Conservation (phyloP, 2,329 filamentous ascomycete genomes). For the Colletotrichum nymphaeae region DNA sequence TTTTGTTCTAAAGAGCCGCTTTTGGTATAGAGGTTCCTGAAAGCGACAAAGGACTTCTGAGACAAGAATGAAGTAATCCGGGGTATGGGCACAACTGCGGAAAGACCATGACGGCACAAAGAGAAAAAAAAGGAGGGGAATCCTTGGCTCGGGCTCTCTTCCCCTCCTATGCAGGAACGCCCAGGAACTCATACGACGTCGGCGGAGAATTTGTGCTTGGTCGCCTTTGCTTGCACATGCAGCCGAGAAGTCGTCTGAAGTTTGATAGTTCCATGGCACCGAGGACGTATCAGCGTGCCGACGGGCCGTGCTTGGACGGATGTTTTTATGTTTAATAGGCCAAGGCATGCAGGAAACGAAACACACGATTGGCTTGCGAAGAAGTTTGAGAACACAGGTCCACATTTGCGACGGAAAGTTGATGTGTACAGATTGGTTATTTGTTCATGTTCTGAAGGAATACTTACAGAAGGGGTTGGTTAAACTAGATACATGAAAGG, state of each 20-base stretch:
- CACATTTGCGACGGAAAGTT: background rate
- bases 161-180: background rate
- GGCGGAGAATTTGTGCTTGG: background rate
- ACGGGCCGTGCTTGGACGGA: background rate
- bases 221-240: background rate
- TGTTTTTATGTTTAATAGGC: background rate
- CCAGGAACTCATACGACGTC: background rate
- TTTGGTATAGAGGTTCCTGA: background rate
- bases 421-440: background rate
- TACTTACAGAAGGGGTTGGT: background rate
- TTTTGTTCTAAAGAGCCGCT: background rate
- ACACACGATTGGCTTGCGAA: background rate
- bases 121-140: background rate
- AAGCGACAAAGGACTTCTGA: background rate
- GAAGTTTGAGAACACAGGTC: too few species aligned
- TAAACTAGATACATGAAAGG: background rate
- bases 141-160: background rate
- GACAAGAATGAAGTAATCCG: background rate
- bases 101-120: background rate
- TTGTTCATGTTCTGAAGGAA: background rate
- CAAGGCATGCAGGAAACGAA: background rate
- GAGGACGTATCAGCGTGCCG: slow-evolving; percentile 10
- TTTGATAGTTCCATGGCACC: background rate
- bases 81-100: background rate
- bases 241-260: slow-evolving; percentile 24